A percentile compares a stretch with the other conserved stretches of the same genome.
Evolutionary conservation across 768 basidiomycete genomes (phyloP).

Genomic region (Boletus subparvulus): DNA sequence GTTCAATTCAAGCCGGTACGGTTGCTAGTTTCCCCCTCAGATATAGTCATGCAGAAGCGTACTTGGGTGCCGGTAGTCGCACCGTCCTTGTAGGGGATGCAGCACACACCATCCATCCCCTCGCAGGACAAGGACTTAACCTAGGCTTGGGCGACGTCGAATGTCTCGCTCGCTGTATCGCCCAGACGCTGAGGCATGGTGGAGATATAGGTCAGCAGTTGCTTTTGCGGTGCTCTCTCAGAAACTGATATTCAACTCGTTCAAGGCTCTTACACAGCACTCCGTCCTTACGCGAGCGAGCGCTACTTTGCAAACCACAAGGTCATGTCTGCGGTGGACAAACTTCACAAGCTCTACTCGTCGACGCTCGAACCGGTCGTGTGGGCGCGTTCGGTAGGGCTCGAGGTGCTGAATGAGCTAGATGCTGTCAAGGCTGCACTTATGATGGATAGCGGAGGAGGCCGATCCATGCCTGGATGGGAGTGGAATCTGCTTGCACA

Average conservation of each 20-base stretch:
- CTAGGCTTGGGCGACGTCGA: conserved; percentile 88
- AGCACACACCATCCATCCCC: conserved; percentile 91
- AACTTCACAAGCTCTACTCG: conserved; percentile 85
- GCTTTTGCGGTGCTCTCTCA: not conserved
- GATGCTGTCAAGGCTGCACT: conserved; percentile 78
- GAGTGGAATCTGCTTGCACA: conserved; percentile 35
- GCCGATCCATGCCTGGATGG: conserved; percentile 28
- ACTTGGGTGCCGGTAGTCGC: conserved; percentile 65
- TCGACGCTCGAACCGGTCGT: conserved; percentile 67
- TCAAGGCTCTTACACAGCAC: conserved; percentile 70
- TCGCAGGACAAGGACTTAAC: conserved; percentile 96
- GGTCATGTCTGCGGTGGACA: conserved; percentile 81
- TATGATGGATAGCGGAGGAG: conserved; percentile 75
- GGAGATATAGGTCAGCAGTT: conserved; percentile 73
- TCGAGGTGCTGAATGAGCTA: conserved; percentile 91
- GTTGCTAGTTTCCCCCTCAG: conserved; percentile 89
- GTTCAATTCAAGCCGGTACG: conserved; percentile 65
- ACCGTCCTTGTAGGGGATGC: conserved; percentile 95
- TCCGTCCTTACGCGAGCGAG: conserved; percentile 74
- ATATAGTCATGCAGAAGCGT: conserved; percentile 82
- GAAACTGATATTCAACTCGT: not conserved
- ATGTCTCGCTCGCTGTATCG: conserved; percentile 64
- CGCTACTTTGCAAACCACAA: conserved; percentile 87
- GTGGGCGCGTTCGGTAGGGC: conserved; percentile 82
- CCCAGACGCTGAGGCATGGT: conserved; percentile 55